Conservation (phyloP, 768 basidiomycete species). For the Auricularia heimuer region DNA sequence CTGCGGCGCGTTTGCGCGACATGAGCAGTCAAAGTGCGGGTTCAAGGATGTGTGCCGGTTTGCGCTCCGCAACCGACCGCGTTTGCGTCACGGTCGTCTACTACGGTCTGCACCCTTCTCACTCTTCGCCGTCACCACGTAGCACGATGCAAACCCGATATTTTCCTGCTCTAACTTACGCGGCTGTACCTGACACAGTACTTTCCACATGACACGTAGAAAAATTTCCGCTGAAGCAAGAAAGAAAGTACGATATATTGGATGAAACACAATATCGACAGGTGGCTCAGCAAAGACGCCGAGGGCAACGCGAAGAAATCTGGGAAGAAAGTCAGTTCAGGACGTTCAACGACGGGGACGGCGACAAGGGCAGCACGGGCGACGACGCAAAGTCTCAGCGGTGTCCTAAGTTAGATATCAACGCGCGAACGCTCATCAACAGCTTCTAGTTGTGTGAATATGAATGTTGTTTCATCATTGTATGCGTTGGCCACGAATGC, state of each 20-base stretch:
- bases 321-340: not conserved
- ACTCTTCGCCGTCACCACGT: too few relatives aligned
- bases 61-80: too few relatives aligned
- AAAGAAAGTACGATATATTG: not conserved
- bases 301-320: not conserved
- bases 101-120: too few relatives aligned
- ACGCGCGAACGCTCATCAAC: not conserved
- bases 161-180: too few relatives aligned
- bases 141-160: too few relatives aligned
- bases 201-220: too few relatives aligned
- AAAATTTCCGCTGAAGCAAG: not conserved
- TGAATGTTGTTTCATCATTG: not conserved
- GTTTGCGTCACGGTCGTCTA: too few relatives aligned
- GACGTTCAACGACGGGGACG: not conserved
- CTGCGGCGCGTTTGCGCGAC: constrained; percentile 1
- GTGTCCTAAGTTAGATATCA: constrained; percentile 1
- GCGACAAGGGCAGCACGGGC: not conserved
- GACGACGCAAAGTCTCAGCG: not conserved
- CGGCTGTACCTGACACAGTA: too few relatives aligned
- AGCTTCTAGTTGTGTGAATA: constrained; percentile 1
- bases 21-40: not conserved
- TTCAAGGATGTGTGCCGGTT: too few relatives aligned
- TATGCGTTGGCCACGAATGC: not conserved
- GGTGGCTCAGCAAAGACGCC: not conserved
- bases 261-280: not conserved